Conservation (phyloP, 2,329 filamentous ascomycete species). For the Dactylellina drechsleri region DNA sequence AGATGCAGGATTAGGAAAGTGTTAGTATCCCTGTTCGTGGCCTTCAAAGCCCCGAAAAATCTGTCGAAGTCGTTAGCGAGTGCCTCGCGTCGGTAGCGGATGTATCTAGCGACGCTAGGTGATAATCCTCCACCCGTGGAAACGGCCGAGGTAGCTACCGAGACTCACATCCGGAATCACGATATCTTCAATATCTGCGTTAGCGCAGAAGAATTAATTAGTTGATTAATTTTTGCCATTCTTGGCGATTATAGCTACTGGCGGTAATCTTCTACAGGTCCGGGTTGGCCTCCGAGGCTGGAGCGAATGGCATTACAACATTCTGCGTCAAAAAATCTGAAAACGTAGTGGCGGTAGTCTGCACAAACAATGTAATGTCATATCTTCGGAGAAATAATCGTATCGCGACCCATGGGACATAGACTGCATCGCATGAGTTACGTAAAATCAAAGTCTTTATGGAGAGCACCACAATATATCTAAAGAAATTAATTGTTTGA, state of each 20-base stretch:
- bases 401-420: not conserved
- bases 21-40: constrained; percentile 16
- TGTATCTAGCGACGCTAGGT: no score
- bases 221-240: not conserved
- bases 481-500: no score
- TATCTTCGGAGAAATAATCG: not conserved
- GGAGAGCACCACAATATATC: no score
- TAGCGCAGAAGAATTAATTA: no score
- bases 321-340: constrained; percentile 11
- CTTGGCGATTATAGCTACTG: constrained; percentile 22
- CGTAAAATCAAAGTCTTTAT: not conserved
- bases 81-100: not conserved
- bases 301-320: constrained; percentile 19
- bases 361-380: constrained; percentile 23
- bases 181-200: not conserved
- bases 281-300: constrained; percentile 49
- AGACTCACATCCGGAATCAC: constrained; percentile 22
- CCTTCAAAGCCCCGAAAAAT: constrained; percentile 41
- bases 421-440: not conserved
- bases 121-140: not conserved
- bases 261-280: constrained; percentile 27
- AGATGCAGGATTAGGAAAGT: constrained; percentile 43
- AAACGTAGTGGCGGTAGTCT: not conserved
- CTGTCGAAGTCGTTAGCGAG: constrained; percentile 20
- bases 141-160: constrained; percentile 49